A percentile compares a stretch with the other conserved stretches of the same genome.
Conservation (phyloP, 2,329 filamentous ascomycete genomes). For the Hortaea werneckii region DNA sequence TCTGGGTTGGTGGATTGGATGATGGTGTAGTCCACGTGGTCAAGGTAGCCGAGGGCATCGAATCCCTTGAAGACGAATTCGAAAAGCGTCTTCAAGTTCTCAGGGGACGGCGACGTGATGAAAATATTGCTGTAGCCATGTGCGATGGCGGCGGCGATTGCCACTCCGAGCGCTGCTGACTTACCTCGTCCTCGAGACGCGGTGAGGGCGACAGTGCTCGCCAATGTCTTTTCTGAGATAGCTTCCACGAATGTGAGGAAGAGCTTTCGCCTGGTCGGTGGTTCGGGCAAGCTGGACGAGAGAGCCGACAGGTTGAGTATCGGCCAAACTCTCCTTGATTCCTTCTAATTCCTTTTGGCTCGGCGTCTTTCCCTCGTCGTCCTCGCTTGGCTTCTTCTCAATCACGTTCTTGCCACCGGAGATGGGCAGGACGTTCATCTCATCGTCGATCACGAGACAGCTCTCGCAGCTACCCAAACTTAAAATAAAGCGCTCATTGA, state of each 20-base stretch:
- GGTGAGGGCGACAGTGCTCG: constrained; percentile 86
- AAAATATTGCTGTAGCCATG: constrained; percentile 99
- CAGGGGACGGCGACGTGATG: constrained; percentile 92
- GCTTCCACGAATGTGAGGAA: constrained; percentile 94
- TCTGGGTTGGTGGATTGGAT: constrained; percentile 97
- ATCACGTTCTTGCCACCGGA: constrained; percentile 89
- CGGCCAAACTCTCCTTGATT: constrained; percentile 78
- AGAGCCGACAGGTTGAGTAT: constrained; percentile 76
- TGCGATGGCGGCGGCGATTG: constrained; percentile 85
- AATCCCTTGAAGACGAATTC: constrained; percentile 99
- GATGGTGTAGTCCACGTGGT: constrained; percentile 95
- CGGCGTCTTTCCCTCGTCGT: constrained; percentile 60
- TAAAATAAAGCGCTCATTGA: constrained; percentile 95
- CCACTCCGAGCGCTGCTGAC: constrained; percentile 88
- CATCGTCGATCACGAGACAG: constrained; percentile 93
- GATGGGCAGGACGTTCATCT: constrained; percentile 92
- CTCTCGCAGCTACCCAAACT: constrained; percentile 91
- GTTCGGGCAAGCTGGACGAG: constrained; percentile 79
- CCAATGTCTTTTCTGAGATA: constrained; percentile 88
- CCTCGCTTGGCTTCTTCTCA: constrained; percentile 66
- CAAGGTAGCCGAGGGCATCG: constrained; percentile 83
- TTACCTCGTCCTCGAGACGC: constrained; percentile 93
- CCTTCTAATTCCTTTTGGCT: constrained; percentile 66
- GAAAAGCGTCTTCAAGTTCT: constrained; percentile 97
- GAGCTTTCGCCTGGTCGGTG: constrained; percentile 88